These are phyloP conservation scores for Cryphonectria nitschkei DNA, from an alignment of 2,329 filamentous ascomycete genomes.

Conservation along the genomic window DNA sequence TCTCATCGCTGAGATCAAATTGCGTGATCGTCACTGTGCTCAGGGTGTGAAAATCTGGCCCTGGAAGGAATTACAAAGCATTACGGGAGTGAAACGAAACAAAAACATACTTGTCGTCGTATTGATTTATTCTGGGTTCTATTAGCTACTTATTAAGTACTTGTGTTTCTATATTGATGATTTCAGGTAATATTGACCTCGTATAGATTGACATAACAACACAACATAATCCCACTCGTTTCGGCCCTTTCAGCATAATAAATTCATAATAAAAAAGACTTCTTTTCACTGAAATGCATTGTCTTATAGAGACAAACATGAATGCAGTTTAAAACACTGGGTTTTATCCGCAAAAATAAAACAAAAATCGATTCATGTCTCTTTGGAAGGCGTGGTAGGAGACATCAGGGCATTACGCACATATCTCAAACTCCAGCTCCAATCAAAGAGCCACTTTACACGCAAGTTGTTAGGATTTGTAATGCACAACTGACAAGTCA, in stretches of 20 bases:
- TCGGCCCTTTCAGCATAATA: neutral
- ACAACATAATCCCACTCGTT: neutral
- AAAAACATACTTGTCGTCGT: neutral
- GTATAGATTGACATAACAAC: neutral
- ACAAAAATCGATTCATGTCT: too few species aligned
- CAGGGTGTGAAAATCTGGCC: neutral
- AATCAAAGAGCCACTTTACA: neutral
- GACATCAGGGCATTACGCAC: too few species aligned
- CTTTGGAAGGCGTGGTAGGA: too few species aligned
- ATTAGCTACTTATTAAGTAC: neutral
- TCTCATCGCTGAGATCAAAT: neutral
- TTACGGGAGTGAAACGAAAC: neutral
- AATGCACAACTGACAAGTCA: too few species aligned
- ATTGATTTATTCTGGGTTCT: neutral
- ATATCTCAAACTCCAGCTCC: neutral
- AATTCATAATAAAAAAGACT: too few species aligned
- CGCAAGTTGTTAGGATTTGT: too few species aligned
- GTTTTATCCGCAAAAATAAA: too few species aligned
- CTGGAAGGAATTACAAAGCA: neutral
- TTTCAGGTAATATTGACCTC: neutral
- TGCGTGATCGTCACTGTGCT: constrained; percentile 9
- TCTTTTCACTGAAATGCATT: neutral
- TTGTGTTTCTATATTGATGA: neutral
- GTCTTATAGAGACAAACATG: too few species aligned
- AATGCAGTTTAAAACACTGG: too few species aligned